A percentile compares a stretch with the other conserved stretches of the same genome.
These are phyloP conservation scores for Chenopodium album DNA, from an alignment of 148 eudicot genomes.

Conservation along the genomic window DNA sequence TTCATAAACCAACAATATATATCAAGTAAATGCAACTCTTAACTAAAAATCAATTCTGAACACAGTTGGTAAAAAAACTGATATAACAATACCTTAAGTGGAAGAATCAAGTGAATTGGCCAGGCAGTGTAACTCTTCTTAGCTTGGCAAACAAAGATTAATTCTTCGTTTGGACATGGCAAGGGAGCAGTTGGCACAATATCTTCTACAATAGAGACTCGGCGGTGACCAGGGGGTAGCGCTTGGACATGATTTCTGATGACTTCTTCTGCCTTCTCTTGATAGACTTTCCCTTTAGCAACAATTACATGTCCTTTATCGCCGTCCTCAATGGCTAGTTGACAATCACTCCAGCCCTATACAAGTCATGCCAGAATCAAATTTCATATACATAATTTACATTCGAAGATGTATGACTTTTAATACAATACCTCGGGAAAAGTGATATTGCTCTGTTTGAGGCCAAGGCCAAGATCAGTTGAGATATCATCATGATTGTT, in stretches of 20 bases:
- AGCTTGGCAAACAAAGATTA: not conserved
- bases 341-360: not conserved
- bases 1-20: too few relatives aligned
- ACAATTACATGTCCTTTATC: not conserved
- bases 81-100: not conserved
- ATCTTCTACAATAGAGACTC: not conserved
- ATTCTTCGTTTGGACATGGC: conserved; percentile 3
- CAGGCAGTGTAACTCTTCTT: not conserved
- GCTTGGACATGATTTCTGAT: not conserved
- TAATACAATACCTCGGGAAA: too few relatives aligned
- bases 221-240: not conserved
- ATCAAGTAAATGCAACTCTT: too few relatives aligned
- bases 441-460: too few relatives aligned
- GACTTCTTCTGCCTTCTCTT: not conserved
- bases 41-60: too few relatives aligned
- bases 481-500: too few relatives aligned
- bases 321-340: not conserved
- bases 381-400: too few relatives aligned
- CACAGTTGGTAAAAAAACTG: too few relatives aligned
- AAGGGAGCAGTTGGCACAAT: not conserved
- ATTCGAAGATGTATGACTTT: too few relatives aligned
- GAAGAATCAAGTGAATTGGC: conserved; percentile 4
- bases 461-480: too few relatives aligned
- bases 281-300: not conserved
- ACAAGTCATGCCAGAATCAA: too few relatives aligned